Evolutionary conservation across 805 yeast genomes (phyloP).

Genomic region (Lipomyces lipofer): DNA sequence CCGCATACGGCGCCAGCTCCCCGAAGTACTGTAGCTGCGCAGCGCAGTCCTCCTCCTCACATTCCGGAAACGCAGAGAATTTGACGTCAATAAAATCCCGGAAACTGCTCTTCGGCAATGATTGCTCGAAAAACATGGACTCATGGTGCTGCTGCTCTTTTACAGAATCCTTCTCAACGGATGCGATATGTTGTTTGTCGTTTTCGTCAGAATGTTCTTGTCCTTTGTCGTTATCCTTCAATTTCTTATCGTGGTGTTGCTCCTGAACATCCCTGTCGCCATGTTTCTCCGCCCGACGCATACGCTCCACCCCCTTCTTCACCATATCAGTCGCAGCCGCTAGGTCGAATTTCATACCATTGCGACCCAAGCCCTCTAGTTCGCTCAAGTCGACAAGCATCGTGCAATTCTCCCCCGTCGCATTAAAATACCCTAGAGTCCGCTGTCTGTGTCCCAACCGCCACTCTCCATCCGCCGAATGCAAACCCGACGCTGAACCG

Average conservation of each 20-base stretch:
- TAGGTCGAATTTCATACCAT: not conserved
- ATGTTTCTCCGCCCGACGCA: not conserved
- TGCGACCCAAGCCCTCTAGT: not conserved
- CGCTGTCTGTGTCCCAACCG: constrained; percentile 32
- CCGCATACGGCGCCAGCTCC: constrained; percentile 9
- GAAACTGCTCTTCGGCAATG: constrained; percentile 10
- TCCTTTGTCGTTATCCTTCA: not conserved
- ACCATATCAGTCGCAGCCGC: not conserved
- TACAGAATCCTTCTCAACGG: constrained; percentile 13
- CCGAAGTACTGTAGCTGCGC: constrained; percentile 19
- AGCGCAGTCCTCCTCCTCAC: constrained; percentile 26
- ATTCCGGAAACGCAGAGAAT: constrained; percentile 20
- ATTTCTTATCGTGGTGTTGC: not conserved
- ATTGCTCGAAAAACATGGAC: constrained; percentile 18
- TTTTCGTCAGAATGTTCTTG: not conserved
- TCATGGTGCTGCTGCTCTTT: constrained; percentile 13
- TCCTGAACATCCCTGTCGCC: not conserved
- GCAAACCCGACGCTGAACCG: constrained; percentile 32
- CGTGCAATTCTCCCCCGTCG: constrained; percentile 24
- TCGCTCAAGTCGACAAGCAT: constrained; percentile 21
- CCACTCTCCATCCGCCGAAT: constrained; percentile 30
- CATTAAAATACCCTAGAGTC: constrained; percentile 18
- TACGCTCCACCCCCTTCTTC: not conserved
- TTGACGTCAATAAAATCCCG: constrained; percentile 7
- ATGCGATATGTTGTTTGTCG: constrained; percentile 3